Evolutionary conservation across 495 filamentous ascomycete species (phyloP).

Genomic region (Penicillium roqueforti): DNA sequence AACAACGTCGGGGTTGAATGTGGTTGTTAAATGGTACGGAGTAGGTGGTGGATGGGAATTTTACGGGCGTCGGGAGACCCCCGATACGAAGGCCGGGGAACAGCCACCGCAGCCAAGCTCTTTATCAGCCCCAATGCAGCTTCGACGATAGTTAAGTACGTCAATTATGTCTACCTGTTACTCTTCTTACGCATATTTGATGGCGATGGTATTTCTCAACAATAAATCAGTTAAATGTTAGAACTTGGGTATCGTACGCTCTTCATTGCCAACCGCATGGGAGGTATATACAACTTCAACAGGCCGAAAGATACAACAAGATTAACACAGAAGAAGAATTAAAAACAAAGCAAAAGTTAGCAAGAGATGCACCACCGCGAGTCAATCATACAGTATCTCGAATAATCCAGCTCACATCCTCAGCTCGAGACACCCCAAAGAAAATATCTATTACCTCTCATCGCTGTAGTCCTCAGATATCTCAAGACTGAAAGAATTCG

Average conservation of each 20-base stretch:
- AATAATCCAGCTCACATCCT: conserved; percentile 9
- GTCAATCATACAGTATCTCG: not conserved
- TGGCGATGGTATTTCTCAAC: not conserved
- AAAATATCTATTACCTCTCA: conserved; percentile 20
- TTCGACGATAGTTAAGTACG: not conserved
- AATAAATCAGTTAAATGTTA: conserved; percentile 1
- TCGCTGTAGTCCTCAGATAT: conserved; percentile 14
- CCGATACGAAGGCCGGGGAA: conserved; percentile 22
- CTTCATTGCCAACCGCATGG: conserved; percentile 40
- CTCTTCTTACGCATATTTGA: not conserved
- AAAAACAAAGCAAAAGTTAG: conserved; percentile 19
- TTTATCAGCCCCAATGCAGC: not conserved
- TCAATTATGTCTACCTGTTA: not conserved
- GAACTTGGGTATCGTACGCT: conserved; percentile 40
- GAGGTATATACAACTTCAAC: conserved; percentile 46
- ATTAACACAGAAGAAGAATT: conserved; percentile 33
- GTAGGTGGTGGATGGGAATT: conserved; percentile 25
- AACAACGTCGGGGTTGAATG: conserved; percentile 9
- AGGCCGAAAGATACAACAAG: conserved; percentile 32
- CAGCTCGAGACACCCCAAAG: conserved; percentile 8
- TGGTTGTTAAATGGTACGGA: conserved; percentile 5
- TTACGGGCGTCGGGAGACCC: conserved; percentile 36
- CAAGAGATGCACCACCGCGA: conserved; percentile 15
- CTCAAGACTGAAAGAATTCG: conserved; percentile 15
- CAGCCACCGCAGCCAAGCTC: conserved; percentile 4